Evolutionary conservation across 257 asterid species (phyloP).

Genomic region (Solanum bukasovii): DNA sequence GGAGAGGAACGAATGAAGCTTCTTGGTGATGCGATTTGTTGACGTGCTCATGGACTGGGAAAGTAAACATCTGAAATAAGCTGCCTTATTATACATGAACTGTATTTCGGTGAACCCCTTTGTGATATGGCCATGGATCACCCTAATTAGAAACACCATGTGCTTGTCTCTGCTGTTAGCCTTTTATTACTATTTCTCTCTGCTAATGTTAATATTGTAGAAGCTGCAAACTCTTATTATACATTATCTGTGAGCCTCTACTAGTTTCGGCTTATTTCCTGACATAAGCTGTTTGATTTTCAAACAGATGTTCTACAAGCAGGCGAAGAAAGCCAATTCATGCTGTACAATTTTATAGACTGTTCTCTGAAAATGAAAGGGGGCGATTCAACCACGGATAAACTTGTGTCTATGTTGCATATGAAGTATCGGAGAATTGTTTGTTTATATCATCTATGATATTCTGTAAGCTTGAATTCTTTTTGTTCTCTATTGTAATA

Average conservation of each 20-base stretch:
- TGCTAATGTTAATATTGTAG: background rate
- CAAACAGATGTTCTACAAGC: slow-evolving; percentile 83
- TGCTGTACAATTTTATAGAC: slow-evolving; percentile 72
- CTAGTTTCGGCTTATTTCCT: background rate
- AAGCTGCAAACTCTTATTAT: background rate
- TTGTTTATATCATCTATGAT: too few species aligned
- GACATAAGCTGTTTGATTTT: background rate
- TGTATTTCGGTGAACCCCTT: background rate
- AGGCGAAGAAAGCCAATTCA: slow-evolving; percentile 84
- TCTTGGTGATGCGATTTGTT: background rate
- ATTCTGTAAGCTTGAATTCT: too few species aligned
- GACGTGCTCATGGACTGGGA: background rate
- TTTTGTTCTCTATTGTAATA: background rate
- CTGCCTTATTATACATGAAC: background rate
- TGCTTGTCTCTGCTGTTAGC: background rate
- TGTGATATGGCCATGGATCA: background rate
- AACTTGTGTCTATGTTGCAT: background rate
- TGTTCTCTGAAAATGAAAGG: background rate
- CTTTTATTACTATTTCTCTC: background rate
- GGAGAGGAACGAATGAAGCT: background rate
- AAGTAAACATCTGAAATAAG: background rate
- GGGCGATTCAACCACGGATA: background rate
- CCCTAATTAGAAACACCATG: background rate
- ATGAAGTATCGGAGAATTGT: too few species aligned
- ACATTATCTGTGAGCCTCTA: background rate